Base-by-base conservation (phyloP, 176 grass and related monocot species). In the Avena insularis region DNA sequence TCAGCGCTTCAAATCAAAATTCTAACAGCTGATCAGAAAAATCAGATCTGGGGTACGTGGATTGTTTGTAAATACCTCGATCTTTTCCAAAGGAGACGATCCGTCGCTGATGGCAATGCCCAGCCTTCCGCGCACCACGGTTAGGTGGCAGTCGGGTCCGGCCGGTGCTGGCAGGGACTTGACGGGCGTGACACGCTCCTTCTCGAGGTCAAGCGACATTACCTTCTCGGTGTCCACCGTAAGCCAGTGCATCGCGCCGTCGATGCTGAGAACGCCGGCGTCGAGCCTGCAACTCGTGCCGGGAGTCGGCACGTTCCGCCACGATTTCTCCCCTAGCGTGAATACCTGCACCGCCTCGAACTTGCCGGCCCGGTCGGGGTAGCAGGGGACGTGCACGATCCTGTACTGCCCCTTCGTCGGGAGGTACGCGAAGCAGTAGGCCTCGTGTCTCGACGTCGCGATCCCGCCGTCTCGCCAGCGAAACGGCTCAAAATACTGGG, bases 381-480 rank as follows among this genome's bases (percentile, higher is more conserved):
- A 25, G 27, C 35, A 71, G 68, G 57, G 84, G 33, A 79, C 4
- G 75, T 79, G 84, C 9, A 79, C 40, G 43, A 87, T 1, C 53
- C 10, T 73, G 77, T 73, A 56, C 17, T 0, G 29, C 64, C 50
- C 51, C 36, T 63, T 48, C 21, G 6, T 20, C n/a, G 51, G 36
- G 51, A n/a, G 21, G 74, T 12, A 86, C 61, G 8, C 61, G 61
- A 78, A 86, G 74, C 19, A 45, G 84, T 67, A 78, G 9, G 49
- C 46, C 45, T 33, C 12, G 83, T 17, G 6, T 3, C 40, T 47
- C 69, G 61, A 64, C 23, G 61, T 64, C 23, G 12, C 61, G 23
- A 27, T 5, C 21, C 21, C 3, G 61, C 23, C 61, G 62, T 65
- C 70, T 48, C 20, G 10, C 64, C 64, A 67, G 64, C 64, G 0